Evolutionary conservation across 768 basidiomycete species (phyloP), one percentile per base, ranked within the genome.

Genomic region (Fibroporia radiculosa): DNA sequence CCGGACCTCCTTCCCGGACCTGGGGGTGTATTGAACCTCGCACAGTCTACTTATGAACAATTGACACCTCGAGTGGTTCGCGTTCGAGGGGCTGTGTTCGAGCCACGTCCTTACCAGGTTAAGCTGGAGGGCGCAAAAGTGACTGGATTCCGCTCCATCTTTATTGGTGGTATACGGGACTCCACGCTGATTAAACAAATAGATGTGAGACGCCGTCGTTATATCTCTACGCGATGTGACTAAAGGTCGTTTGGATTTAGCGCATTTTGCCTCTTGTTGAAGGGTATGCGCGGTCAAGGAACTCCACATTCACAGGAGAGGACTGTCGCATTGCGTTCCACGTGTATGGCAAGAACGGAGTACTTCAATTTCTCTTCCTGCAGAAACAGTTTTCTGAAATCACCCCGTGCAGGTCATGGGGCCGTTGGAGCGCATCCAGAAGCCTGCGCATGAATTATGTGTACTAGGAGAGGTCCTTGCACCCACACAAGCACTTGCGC

Each of bases 51-150:
- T 6, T 39, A 39, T 18, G 38, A 39, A 16, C 38, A 39, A 23
- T 23, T 39, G 10, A 39, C 38, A 11, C 38, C 38, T 18, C 6
- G 13, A 18, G 25, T 24, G 7, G 38, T 39, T 5, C 38, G 38
- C 20, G 38, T 39, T 19, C 12, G 38, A 12, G 38, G 38, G 11
- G 20, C 38, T 10, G 38, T 39, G 7, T 39, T 39, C 23, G 38
- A 39, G 38, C 38, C 18, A 23, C 38, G 22, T 23, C 10, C 10
- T 6, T 39, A 39, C 38, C 38, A 39, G 38, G 38, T 39, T 8
- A 39, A 39, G 38, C 38, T 39, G 7, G 38, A 39, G 38, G 38
- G 38, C 18, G 38, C 38, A 8, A 39, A 39, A 23, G 38, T 39
- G 13, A 39, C 23, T 18, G 38, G 38, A 6, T 39, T 22, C 38